phyloP scores from a whole-genome alignment of 441 rosid species.

The Populus hybrid region DNA sequence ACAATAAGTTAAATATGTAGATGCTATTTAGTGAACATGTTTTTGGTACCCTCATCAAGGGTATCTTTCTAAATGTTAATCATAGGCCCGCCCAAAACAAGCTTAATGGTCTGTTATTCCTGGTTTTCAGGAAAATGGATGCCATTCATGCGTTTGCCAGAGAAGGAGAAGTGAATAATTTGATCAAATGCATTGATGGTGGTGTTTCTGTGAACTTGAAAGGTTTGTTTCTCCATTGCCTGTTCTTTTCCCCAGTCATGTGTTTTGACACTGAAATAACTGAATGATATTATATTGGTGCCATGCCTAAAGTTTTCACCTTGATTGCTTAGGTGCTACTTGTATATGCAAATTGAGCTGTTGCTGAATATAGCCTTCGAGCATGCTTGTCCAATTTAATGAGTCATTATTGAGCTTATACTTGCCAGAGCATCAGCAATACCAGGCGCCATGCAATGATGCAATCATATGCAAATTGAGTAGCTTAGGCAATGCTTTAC shows the following conservation, averaged over 20 bases:
- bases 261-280: neutral
- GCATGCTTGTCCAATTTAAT: neutral
- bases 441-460: neutral
- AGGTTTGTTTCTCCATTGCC: conserved; percentile 42
- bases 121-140: conserved; percentile 68
- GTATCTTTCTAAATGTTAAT: neutral
- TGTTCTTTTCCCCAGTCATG: neutral
- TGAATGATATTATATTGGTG: neutral
- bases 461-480: neutral
- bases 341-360: neutral
- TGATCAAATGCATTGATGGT: conserved; percentile 62
- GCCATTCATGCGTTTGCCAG: conserved; percentile 88
- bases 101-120: conserved; percentile 2
- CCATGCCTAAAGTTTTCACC: neutral
- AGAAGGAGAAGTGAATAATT: conserved; percentile 74
- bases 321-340: neutral
- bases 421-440: neutral
- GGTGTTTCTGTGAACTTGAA: conserved; percentile 66
- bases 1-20: neutral
- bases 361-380: neutral
- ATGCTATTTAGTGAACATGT: neutral
- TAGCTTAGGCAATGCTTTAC: neutral
- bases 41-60: neutral
- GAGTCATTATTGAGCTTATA: neutral
- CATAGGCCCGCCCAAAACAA: neutral